Percentiles rank a stretch among this genome's conserved stretches.
These are phyloP conservation scores for Plasmodium fragile DNA, from an alignment of 169 alveolate species.

Conservation along the genomic window DNA sequence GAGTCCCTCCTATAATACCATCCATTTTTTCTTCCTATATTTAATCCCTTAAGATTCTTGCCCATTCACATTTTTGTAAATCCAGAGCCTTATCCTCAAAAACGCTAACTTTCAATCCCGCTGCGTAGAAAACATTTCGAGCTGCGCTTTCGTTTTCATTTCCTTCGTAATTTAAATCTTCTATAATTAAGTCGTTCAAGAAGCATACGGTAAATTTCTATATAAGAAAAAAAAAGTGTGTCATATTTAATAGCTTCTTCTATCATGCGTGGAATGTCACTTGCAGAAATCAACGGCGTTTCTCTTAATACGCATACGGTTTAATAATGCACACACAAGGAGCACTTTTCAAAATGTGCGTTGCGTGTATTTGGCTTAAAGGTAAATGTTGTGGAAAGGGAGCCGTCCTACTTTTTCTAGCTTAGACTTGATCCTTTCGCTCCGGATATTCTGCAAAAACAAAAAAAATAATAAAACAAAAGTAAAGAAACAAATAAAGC, in stretches of 20 bases:
- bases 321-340: not conserved
- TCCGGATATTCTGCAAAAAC: slow-evolving; percentile 51
- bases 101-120: slow-evolving; percentile 72
- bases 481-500: not conserved
- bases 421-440: slow-evolving; percentile 57
- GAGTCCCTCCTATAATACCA: not conserved
- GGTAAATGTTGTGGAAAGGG: not conserved
- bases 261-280: not conserved
- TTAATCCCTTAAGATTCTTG: slow-evolving; percentile 71
- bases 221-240: not conserved
- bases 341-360: not conserved
- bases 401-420: slow-evolving; percentile 44
- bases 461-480: slow-evolving; percentile 4
- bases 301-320: not conserved
- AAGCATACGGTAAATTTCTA: slow-evolving; percentile 64
- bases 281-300: not conserved
- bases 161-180: slow-evolving; percentile 76
- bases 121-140: slow-evolving; percentile 62
- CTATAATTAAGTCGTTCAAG: slow-evolving; percentile 70
- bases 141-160: slow-evolving; percentile 20
- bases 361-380: not conserved
- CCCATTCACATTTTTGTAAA: slow-evolving; percentile 75
- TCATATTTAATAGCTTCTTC: not conserved
- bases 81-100: slow-evolving; percentile 74
- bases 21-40: not conserved